Base-by-base conservation (phyloP, 345 rosid species). In the Cardiospermum halicacabum region DNA sequence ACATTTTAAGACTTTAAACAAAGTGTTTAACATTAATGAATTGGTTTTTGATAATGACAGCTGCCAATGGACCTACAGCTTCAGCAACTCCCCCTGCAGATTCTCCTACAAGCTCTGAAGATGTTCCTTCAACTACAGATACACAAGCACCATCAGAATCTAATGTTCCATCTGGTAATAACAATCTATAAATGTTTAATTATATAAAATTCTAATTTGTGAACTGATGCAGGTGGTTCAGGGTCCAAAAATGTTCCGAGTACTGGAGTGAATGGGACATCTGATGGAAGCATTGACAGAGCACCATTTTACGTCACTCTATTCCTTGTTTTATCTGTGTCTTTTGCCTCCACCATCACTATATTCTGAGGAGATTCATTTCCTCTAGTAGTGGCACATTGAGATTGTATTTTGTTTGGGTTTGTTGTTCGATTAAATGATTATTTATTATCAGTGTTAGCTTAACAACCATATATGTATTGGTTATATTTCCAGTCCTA, bases 171-270 rank as follows among this genome's bases (percentile, higher is more conserved):
- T 66, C 86, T 71, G 87, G 89, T 83, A 78, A n/a, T n/a, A n/a
- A n/a, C n/a, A n/a, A n/a, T n/a, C n/a, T n/a, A n/a, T n/a, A n/a
- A n/a, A n/a, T n/a, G n/a, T n/a, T n/a, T n/a, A n/a, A n/a, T n/a
- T n/a, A n/a, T n/a, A n/a, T n/a, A n/a, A n/a, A n/a, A n/a, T n/a
- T n/a, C n/a, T 22, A 53, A 64, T 40, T 5, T 49, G 57, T 22
- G 47, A 31, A 57, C 51, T 63, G 59, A 56, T 73, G 43, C 69
- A 62, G 78, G 78, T 42, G 78, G 78, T 42, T 55, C 68, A 7
- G 80, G 80, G 50, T 78, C 85, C 19, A 86, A 84, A 69, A 80
- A 78, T n/a, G 53, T 69, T 19, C 84, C 89, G 19, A 62, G 84
- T 43, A 36, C 77, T 19, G 61, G 77, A 50, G 31, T 5, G 1